phyloP scores from a whole-genome alignment of 495 filamentous ascomycete genomes.

The Amphirosellinia nigrospora region DNA sequence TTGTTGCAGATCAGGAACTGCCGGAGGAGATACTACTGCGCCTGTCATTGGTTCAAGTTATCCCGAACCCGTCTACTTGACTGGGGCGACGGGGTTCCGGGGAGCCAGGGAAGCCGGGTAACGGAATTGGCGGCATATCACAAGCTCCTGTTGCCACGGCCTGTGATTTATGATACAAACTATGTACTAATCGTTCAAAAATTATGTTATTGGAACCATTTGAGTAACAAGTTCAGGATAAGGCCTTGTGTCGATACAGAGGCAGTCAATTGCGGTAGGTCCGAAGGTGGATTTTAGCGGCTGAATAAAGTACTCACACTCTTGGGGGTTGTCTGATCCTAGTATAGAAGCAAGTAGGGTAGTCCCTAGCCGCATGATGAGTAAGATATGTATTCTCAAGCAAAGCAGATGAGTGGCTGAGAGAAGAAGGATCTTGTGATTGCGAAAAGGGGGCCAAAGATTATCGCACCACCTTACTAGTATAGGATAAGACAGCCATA shows the following conservation, averaged over 20 bases:
- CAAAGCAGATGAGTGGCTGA: slow-evolving; percentile 20
- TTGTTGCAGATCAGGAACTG: slow-evolving; percentile 19
- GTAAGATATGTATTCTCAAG: slow-evolving; percentile 18
- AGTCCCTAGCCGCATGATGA: slow-evolving; percentile 24
- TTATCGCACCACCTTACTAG: slow-evolving; percentile 18
- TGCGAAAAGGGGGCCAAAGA: slow-evolving; percentile 19
- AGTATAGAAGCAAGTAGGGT: not conserved
- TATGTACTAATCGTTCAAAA: too few species aligned
- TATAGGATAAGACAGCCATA: slow-evolving; percentile 16
- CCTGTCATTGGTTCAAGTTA: slow-evolving; percentile 12
- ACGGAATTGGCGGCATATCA: slow-evolving; percentile 11
- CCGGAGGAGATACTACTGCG: slow-evolving; percentile 8
- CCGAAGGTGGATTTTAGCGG: not conserved
- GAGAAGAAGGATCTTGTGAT: slow-evolving; percentile 20
- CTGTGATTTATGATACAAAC: not conserved
- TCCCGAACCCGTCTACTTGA: slow-evolving; percentile 6
- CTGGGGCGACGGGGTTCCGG: slow-evolving; percentile 11
- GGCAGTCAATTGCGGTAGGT: slow-evolving; percentile 9
- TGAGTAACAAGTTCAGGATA: not conserved
- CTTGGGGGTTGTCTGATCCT: not conserved
- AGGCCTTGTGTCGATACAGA: not conserved
- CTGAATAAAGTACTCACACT: not conserved
- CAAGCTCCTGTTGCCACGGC: not conserved
- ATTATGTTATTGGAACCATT: not conserved
- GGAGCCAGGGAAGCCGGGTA: not conserved